phyloP scores from a whole-genome alignment of 2,329 filamentous ascomycete genomes.

The Xylariaceae sp. region DNA sequence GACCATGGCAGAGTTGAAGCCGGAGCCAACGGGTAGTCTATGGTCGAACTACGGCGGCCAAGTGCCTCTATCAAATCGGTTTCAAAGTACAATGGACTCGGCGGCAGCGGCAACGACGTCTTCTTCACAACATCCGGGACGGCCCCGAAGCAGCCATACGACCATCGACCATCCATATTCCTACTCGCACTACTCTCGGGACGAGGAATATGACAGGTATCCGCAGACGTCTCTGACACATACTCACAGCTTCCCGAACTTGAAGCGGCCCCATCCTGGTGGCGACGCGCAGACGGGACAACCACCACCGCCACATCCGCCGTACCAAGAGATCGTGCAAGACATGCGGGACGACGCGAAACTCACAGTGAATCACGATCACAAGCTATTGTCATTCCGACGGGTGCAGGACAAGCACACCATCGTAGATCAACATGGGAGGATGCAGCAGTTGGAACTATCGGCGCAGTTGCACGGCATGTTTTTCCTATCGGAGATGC shows the following conservation, averaged over 20 bases:
- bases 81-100: slow-evolving; percentile 48
- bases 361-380: slow-evolving; percentile 55
- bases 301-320: slow-evolving; percentile 34
- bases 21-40: slow-evolving; percentile 52
- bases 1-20: slow-evolving; percentile 61
- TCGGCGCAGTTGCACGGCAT: slow-evolving; percentile 79
- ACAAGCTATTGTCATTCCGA: slow-evolving; percentile 58
- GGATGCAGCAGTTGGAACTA: slow-evolving; percentile 58
- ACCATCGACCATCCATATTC: slow-evolving; percentile 50
- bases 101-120: slow-evolving; percentile 42
- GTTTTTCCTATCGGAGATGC: slow-evolving; percentile 83
- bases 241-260: slow-evolving; percentile 50
- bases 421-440: slow-evolving; percentile 55
- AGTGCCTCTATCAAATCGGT: slow-evolving; percentile 52
- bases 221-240: slow-evolving; percentile 44
- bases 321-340: slow-evolving; percentile 59
- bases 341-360: slow-evolving; percentile 58
- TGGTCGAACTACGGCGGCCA: slow-evolving; percentile 55
- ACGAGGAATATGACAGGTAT: slow-evolving; percentile 53
- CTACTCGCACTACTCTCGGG: slow-evolving; percentile 52
- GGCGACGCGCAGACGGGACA: slow-evolving; percentile 11
- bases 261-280: slow-evolving; percentile 54
- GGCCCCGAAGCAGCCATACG: slow-evolving; percentile 47
- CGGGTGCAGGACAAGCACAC: slow-evolving; percentile 56
- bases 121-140: slow-evolving; percentile 44